These are phyloP conservation scores for Firmiana major DNA, from an alignment of 345 rosid genomes.

Conservation along the genomic window DNA sequence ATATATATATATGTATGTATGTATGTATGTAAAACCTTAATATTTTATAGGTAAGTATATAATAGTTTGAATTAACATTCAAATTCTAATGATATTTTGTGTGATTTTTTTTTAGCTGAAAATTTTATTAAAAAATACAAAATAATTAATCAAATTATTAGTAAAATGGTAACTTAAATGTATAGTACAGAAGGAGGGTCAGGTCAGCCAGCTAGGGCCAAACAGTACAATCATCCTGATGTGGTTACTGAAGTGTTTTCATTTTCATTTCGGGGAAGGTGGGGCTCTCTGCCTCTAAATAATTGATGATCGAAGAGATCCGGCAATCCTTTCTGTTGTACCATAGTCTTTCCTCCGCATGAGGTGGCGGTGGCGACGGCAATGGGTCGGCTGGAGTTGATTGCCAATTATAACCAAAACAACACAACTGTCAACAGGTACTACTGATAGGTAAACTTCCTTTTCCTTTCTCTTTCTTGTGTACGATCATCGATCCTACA, in stretches of 20 bases:
- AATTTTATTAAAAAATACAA: background rate
- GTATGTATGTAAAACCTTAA: too few species aligned
- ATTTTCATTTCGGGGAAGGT: background rate
- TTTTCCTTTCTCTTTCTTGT: background rate
- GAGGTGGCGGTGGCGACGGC: background rate
- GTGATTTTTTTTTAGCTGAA: too few species aligned
- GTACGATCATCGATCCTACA: background rate
- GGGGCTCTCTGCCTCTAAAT: constrained; percentile 1
- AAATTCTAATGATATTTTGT: too few species aligned
- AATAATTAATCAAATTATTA: background rate
- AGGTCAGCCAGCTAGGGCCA: background rate
- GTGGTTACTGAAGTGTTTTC: background rate
- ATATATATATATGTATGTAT: too few species aligned
- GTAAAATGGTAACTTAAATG: background rate
- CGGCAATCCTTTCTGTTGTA: background rate
- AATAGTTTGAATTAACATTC: too few species aligned
- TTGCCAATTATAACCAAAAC: background rate
- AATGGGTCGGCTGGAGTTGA: background rate
- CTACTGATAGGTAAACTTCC: background rate
- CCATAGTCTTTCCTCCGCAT: background rate
- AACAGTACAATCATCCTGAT: background rate
- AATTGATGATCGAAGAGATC: background rate
- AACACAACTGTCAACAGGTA: background rate
- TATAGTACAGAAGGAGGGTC: background rate
- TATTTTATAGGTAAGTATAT: too few species aligned